phyloP scores from a whole-genome alignment of 1,139 yeast species.

The Meyerozyma carpophila region DNA sequence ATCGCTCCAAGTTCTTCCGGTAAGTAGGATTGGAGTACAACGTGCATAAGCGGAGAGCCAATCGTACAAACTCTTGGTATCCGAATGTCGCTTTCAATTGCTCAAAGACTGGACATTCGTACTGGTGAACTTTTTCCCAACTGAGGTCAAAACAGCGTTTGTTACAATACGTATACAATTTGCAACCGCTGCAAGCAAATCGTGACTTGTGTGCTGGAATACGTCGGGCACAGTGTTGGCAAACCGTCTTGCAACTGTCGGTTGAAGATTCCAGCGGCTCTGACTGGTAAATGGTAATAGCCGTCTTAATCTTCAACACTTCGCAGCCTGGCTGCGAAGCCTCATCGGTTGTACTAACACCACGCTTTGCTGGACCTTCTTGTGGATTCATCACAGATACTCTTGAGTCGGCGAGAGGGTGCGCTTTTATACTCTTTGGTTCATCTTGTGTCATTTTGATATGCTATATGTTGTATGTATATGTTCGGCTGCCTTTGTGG shows the following conservation, averaged over 20 bases:
- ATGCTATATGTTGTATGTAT: not conserved
- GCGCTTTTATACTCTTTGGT: not conserved
- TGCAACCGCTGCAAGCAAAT: constrained; percentile 5
- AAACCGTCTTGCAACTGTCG: constrained; percentile 3
- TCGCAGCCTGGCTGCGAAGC: not conserved
- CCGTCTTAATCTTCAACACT: not conserved
- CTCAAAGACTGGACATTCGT: constrained; percentile 9
- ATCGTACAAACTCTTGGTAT: constrained; percentile 4
- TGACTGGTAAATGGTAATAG: not conserved
- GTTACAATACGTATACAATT: constrained; percentile 9
- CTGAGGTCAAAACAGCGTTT: constrained; percentile 6
- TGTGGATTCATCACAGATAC: not conserved
- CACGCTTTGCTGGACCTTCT: not conserved
- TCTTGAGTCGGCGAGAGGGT: not conserved
- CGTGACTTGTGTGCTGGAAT: not conserved
- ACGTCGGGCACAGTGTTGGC: constrained; percentile 6
- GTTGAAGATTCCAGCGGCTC: not conserved
- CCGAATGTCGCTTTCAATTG: not conserved
- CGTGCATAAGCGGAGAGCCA: constrained; percentile 4
- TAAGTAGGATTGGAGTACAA: constrained; percentile 2
- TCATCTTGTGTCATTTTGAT: not conserved
- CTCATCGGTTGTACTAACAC: not conserved
- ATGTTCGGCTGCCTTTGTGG: not conserved
- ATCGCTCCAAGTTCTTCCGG: constrained; percentile 1
- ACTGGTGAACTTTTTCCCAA: constrained; percentile 7